phyloP scores from a whole-genome alignment of 495 filamentous ascomycete species.

The Xylaria palmicola region DNA sequence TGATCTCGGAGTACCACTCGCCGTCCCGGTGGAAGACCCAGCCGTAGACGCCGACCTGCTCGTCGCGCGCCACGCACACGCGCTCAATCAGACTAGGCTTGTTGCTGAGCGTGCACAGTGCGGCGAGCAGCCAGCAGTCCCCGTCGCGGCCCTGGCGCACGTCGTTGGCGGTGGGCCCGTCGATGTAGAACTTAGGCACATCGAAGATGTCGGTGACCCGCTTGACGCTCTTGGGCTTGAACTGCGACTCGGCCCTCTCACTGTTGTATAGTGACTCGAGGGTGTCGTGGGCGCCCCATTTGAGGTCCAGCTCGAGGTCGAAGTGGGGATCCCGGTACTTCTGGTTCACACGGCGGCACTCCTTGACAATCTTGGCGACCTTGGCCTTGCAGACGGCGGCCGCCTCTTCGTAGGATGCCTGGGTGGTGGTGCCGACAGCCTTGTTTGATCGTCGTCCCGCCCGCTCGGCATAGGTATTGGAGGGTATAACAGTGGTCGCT shows the following conservation, averaged over 20 bases:
- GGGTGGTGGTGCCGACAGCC: slow-evolving; percentile 35
- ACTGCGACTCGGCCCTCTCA: slow-evolving; percentile 26
- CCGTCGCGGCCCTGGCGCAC: slow-evolving; percentile 77
- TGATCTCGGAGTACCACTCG: slow-evolving; percentile 87
- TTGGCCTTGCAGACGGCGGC: slow-evolving; percentile 65
- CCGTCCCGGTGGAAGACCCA: slow-evolving; percentile 94
- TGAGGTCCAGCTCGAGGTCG: slow-evolving; percentile 80
- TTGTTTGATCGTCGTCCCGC: slow-evolving; percentile 59
- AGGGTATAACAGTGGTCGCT: slow-evolving; percentile 71
- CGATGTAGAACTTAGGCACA: slow-evolving; percentile 78
- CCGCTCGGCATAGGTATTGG: slow-evolving; percentile 67
- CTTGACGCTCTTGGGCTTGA: slow-evolving; percentile 63
- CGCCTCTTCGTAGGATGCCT: slow-evolving; percentile 73
- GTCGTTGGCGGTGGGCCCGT: slow-evolving; percentile 79
- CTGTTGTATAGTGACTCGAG: slow-evolving; percentile 59
- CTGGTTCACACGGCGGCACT: slow-evolving; percentile 81
- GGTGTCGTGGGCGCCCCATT: slow-evolving; percentile 57
- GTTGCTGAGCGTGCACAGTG: slow-evolving; percentile 78
- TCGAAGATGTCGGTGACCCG: slow-evolving; percentile 83
- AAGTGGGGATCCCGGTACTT: slow-evolving; percentile 90
- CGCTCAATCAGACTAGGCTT: slow-evolving; percentile 75
- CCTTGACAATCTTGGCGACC: slow-evolving; percentile 77
- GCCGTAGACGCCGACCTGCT: slow-evolving; percentile 85
- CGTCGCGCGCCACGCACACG: slow-evolving; percentile 79
- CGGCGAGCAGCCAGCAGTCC: slow-evolving; percentile 92